A percentile compares a stretch with the other conserved stretches of the same genome.
These are phyloP conservation scores for Serendipita sp. DNA, from an alignment of 768 basidiomycete genomes.

Conservation along the genomic window DNA sequence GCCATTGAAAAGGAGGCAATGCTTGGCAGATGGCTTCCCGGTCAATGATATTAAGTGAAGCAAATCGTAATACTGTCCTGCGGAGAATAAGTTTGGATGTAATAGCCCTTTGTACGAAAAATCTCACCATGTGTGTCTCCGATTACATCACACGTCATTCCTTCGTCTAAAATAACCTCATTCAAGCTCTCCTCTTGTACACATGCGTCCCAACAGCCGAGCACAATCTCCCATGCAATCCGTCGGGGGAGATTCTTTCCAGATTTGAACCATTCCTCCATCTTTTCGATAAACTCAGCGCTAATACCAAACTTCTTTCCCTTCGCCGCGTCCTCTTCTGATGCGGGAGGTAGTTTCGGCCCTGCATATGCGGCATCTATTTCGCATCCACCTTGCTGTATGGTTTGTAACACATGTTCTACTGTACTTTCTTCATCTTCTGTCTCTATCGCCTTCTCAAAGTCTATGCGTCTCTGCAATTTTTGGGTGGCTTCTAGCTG, in stretches of 20 bases:
- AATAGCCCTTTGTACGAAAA: conserved; percentile 12
- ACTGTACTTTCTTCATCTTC: conserved; percentile 77
- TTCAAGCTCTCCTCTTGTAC: conserved; percentile 68
- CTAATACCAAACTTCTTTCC: conserved; percentile 55
- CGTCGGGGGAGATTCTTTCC: conserved; percentile 84
- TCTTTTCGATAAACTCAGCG: conserved; percentile 57
- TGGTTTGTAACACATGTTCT: conserved; percentile 59
- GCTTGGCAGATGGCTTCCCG: conserved; percentile 68
- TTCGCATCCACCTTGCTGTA: conserved; percentile 70
- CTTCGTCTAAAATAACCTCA: conserved; percentile 54
- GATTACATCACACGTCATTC: conserved; percentile 77
- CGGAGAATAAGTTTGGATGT: not conserved
- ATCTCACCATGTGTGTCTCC: conserved; percentile 80
- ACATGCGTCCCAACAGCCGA: conserved; percentile 68
- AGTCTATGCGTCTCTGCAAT: conserved; percentile 73
- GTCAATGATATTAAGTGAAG: conserved; percentile 75
- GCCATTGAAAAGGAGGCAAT: conserved; percentile 79
- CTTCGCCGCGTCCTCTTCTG: conserved; percentile 26
- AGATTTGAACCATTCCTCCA: conserved; percentile 86
- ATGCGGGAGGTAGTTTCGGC: conserved; percentile 39
- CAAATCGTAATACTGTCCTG: conserved; percentile 92
- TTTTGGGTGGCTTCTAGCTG: conserved; percentile 85
- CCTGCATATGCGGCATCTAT: conserved; percentile 59
- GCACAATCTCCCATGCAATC: conserved; percentile 89
- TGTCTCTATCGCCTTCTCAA: conserved; percentile 91